A percentile compares a stretch with the other conserved stretches of the same genome.
These are phyloP conservation scores for Lophiotrema nucula DNA, from an alignment of 495 filamentous ascomycete species.

Conservation along the genomic window DNA sequence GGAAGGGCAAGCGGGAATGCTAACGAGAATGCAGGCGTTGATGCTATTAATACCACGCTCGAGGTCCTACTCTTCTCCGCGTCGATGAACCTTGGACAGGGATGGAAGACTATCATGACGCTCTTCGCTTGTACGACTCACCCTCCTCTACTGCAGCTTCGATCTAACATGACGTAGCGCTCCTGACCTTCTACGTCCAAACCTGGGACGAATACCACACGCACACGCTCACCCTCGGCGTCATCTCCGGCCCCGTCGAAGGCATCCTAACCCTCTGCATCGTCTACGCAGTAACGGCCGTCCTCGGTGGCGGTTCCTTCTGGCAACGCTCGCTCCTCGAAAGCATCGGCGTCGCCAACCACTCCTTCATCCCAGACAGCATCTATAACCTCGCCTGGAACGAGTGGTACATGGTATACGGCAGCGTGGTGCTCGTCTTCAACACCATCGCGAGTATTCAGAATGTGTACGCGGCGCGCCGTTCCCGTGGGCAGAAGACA, in stretches of 20 bases:
- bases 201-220: slow-evolving; percentile 99
- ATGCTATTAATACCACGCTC: slow-evolving; percentile 92
- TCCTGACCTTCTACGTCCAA: slow-evolving; percentile 93
- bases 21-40: slow-evolving; percentile 63
- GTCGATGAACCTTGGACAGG: slow-evolving; percentile 87
- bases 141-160: not conserved
- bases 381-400: slow-evolving; percentile 80
- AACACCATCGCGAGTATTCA: slow-evolving; percentile 74
- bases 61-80: slow-evolving; percentile 89
- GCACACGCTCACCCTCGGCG: slow-evolving; percentile 85
- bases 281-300: slow-evolving; percentile 82
- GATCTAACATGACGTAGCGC: slow-evolving; percentile 49
- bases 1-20: not conserved
- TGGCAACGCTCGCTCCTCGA: slow-evolving; percentile 82
- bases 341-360: slow-evolving; percentile 65
- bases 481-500: slow-evolving; percentile 66
- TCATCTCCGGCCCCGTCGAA: slow-evolving; percentile 94
- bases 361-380: slow-evolving; percentile 60
- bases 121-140: slow-evolving; percentile 72
- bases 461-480: slow-evolving; percentile 80
- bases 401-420: slow-evolving; percentile 93
- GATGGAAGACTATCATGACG: slow-evolving; percentile 81
- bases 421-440: slow-evolving; percentile 74
- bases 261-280: slow-evolving; percentile 80
- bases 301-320: slow-evolving; percentile 82